Conservation (phyloP, 2,329 filamentous ascomycete genomes). For the Rhynchosporium graminicola region DNA sequence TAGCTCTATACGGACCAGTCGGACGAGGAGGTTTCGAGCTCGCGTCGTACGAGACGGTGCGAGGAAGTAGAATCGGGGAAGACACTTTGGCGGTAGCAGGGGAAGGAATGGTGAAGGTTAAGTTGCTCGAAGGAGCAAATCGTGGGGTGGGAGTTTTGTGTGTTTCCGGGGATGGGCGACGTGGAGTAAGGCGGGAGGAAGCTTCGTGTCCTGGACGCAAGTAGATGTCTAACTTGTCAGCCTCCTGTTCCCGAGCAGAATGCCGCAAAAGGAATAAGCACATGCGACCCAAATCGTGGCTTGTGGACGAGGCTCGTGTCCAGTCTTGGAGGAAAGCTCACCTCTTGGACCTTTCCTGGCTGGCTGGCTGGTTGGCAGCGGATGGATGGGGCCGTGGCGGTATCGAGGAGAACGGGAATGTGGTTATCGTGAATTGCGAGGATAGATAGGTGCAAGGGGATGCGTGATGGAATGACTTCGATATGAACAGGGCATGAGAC, state of each 20-base stretch:
- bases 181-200: conserved; percentile 5
- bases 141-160: conserved; percentile 1
- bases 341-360: not conserved
- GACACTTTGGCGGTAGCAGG: conserved; percentile 92
- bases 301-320: conserved; percentile 4
- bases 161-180: conserved; percentile 7
- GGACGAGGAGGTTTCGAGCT: conserved; percentile 69
- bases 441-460: not conserved
- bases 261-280: conserved; percentile 2
- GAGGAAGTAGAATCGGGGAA: conserved; percentile 82
- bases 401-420: conserved; percentile 4
- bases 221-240: not conserved
- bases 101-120: conserved; percentile 38
- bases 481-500: not conserved
- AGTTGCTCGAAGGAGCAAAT: conserved; percentile 37
- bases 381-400: conserved; percentile 3
- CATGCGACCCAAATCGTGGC: conserved; percentile 7
- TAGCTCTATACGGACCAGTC: conserved; percentile 52
- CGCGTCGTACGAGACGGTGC: conserved; percentile 89
- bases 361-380: not conserved
- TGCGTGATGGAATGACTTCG: too few relatives aligned
- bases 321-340: conserved; percentile 4
- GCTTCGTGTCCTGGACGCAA: not conserved
- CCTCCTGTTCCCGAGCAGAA: not conserved
- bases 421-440: not conserved